Conservation (phyloP, 768 basidiomycete genomes). For the Pisolithus orientalis region DNA sequence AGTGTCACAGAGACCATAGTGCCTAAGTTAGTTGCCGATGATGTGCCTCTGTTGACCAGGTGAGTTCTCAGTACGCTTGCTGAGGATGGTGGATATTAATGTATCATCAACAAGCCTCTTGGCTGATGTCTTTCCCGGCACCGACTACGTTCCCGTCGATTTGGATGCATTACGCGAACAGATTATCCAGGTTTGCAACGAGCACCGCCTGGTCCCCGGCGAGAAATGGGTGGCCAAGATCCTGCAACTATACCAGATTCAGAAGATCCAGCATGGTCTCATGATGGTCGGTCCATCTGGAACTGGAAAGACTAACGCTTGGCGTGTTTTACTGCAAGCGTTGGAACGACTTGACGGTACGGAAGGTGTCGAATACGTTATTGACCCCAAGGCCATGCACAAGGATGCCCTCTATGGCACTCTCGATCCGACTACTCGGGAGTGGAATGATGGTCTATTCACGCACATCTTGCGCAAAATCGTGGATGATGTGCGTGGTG, state of each 20-base stretch:
- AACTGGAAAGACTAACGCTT: slow-evolving; percentile 93
- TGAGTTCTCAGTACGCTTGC: slow-evolving; percentile 26
- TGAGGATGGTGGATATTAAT: neutral
- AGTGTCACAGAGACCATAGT: slow-evolving; percentile 98
- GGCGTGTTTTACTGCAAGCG: slow-evolving; percentile 89
- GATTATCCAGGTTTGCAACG: slow-evolving; percentile 80
- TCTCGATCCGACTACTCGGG: slow-evolving; percentile 92
- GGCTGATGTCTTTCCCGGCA: slow-evolving; percentile 95
- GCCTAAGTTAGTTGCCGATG: slow-evolving; percentile 94
- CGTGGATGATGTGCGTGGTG: slow-evolving; percentile 96
- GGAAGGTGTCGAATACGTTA: slow-evolving; percentile 93
- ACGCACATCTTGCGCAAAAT: slow-evolving; percentile 97
- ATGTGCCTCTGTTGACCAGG: slow-evolving; percentile 93
- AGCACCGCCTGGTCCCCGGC: slow-evolving; percentile 79
- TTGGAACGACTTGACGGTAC: slow-evolving; percentile 86
- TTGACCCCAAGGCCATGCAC: slow-evolving; percentile 98
- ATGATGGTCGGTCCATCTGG: slow-evolving; percentile 99
- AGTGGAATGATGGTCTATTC: slow-evolving; percentile 99
- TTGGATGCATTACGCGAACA: slow-evolving; percentile 79
- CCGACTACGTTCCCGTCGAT: slow-evolving; percentile 86
- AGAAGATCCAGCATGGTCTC: slow-evolving; percentile 98
- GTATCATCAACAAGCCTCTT: slow-evolving; percentile 53
- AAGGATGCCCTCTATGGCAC: slow-evolving; percentile 98
- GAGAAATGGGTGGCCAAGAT: slow-evolving; percentile 94
- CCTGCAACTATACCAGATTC: slow-evolving; percentile 96